Evolutionary conservation across 257 asterid genomes (phyloP).

Genomic region (Linaria vulgaris): DNA sequence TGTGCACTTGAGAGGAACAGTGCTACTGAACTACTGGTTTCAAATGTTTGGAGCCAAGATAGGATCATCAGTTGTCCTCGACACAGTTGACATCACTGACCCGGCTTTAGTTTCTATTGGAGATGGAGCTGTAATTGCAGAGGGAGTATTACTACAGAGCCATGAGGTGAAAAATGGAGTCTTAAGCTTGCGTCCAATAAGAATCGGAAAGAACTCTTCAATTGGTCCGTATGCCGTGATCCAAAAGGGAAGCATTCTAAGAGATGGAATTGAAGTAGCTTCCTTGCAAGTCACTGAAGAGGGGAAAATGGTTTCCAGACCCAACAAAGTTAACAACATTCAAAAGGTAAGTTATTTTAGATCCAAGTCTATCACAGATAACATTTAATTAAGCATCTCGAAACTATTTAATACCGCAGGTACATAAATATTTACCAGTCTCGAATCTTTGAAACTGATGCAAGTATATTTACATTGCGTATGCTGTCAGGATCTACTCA

Average conservation of each 20-base stretch:
- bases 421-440: not conserved
- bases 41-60: conserved; percentile 66
- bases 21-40: conserved; percentile 65
- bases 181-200: conserved; percentile 55
- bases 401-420: not conserved
- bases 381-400: not conserved
- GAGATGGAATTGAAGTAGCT: conserved; percentile 51
- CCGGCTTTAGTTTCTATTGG: conserved; percentile 70
- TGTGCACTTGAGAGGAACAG: conserved; percentile 74
- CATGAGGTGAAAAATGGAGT: conserved; percentile 64
- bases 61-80: conserved; percentile 62
- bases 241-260: conserved; percentile 58
- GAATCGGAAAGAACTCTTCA: conserved; percentile 54
- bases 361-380: not conserved
- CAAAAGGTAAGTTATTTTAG: conserved; percentile 37
- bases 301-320: conserved; percentile 35
- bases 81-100: conserved; percentile 64
- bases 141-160: conserved; percentile 68
- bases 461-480: not conserved
- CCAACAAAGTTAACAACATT: conserved; percentile 32
- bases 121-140: conserved; percentile 59
- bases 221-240: conserved; percentile 66
- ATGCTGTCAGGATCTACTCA: conserved; percentile 37
- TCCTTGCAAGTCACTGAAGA: conserved; percentile 56
- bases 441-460: conserved; percentile 2